A percentile compares a stretch with the other conserved stretches of the same genome.
Evolutionary conservation across 441 rosid genomes (phyloP).

Genomic region (Euphorbia celastroides): DNA sequence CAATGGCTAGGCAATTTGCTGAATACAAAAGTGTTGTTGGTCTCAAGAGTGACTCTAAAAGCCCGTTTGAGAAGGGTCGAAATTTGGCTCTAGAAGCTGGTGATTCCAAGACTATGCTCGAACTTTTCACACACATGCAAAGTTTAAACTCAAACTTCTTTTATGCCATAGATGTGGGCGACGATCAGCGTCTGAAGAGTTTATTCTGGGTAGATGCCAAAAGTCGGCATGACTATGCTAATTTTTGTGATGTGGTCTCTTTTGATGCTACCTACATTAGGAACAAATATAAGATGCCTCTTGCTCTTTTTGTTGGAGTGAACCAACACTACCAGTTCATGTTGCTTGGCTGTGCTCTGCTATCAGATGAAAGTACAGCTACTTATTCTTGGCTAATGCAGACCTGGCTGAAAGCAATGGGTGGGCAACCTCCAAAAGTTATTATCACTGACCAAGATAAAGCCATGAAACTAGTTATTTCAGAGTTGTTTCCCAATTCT

Average conservation of each 20-base stretch:
- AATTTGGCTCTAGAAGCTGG: conserved; percentile 49
- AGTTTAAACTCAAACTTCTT: conserved; percentile 68
- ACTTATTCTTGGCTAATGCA: conserved; percentile 76
- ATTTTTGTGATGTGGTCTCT: conserved; percentile 72
- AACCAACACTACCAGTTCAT: conserved; percentile 80
- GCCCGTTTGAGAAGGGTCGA: conserved; percentile 58
- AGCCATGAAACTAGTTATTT: conserved; percentile 42
- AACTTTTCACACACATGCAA: conserved; percentile 60
- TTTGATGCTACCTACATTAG: conserved; percentile 64
- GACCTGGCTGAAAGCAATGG: conserved; percentile 77
- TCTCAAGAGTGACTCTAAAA: conserved; percentile 48
- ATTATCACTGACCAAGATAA: conserved; percentile 62
- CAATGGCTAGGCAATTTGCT: conserved; percentile 90
- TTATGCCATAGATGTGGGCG: conserved; percentile 71
- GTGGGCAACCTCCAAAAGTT: conserved; percentile 67
- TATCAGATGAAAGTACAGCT: conserved; percentile 60
- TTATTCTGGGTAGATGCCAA: conserved; percentile 84
- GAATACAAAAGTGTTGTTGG: conserved; percentile 79
- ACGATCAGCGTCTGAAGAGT: conserved; percentile 70
- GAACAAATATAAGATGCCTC: conserved; percentile 80
- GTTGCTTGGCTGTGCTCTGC: conserved; percentile 75
- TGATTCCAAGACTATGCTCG: conserved; percentile 57
- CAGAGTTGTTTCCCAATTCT: conserved; percentile 49
- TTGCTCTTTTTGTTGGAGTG: conserved; percentile 70
- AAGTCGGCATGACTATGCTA: conserved; percentile 66